Conservation (phyloP, 2,329 filamentous ascomycete genomes). For the Hypoxylon sp. region DNA sequence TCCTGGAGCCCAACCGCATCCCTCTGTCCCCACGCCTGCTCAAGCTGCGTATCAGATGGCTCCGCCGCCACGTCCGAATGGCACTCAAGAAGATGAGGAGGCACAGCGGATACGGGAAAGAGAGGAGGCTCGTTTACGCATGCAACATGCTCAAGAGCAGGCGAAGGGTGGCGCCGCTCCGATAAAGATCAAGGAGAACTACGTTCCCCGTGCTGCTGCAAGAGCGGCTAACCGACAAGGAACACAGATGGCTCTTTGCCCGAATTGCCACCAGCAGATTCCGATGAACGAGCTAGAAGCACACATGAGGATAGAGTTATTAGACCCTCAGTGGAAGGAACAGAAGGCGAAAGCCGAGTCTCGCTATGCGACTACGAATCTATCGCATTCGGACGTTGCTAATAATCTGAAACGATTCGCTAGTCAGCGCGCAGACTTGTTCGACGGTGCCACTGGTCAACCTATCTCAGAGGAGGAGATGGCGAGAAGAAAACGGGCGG, state of each 20-base stretch:
- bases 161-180: conserved; percentile 75
- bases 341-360: conserved; percentile 91
- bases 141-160: conserved; percentile 83
- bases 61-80: conserved; percentile 52
- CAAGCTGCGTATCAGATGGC: conserved; percentile 53
- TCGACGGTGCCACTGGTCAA: conserved; percentile 79
- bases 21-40: conserved; percentile 56
- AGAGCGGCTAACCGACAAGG: conserved; percentile 75
- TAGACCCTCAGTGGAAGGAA: conserved; percentile 96
- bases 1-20: conserved; percentile 49
- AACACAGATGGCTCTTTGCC: conserved; percentile 80
- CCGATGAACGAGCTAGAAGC: conserved; percentile 88
- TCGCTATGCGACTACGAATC: conserved; percentile 85
- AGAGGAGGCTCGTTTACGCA: conserved; percentile 70
- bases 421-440: conserved; percentile 88
- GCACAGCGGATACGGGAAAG: conserved; percentile 73
- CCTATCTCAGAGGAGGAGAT: conserved; percentile 79
- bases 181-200: conserved; percentile 94
- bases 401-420: conserved; percentile 96
- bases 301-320: conserved; percentile 93
- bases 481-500: conserved; percentile 81
- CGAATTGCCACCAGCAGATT: conserved; percentile 92
- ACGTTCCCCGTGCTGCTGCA: conserved; percentile 85
- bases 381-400: conserved; percentile 87
- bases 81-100: conserved; percentile 72